Evolutionary conservation across 495 filamentous ascomycete genomes (phyloP).

Genomic region (Hypoxylon crocopeplum): DNA sequence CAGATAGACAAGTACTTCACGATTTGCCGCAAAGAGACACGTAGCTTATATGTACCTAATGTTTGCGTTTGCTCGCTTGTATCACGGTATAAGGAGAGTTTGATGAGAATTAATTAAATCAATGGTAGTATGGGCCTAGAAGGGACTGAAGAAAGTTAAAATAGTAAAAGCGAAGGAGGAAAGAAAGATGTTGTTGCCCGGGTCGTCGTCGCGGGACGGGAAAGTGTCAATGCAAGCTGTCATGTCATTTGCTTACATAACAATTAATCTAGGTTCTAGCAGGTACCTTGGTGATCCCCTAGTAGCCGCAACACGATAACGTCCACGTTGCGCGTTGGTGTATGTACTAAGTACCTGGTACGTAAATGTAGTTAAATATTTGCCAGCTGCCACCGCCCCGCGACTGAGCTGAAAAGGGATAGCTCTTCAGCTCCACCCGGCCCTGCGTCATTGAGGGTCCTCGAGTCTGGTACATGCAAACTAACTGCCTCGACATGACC

Average conservation of each 20-base stretch:
- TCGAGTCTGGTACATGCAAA: neutral
- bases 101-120: constrained; percentile 18
- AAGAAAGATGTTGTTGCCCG: constrained; percentile 4
- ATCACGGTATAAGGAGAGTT: neutral
- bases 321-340: constrained; percentile 10
- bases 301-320: too few relatives aligned
- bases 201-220: constrained; percentile 1
- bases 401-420: too few relatives aligned
- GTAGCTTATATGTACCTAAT: constrained; percentile 16
- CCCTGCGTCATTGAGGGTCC: constrained; percentile 38
- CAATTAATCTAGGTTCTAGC: too few relatives aligned
- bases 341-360: neutral
- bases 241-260: constrained; percentile 28
- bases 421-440: too few relatives aligned
- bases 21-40: constrained; percentile 33
- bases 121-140: constrained; percentile 1
- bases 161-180: neutral
- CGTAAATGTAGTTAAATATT: too few relatives aligned
- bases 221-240: constrained; percentile 28
- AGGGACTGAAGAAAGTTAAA: constrained; percentile 14
- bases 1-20: neutral
- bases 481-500: neutral
- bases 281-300: too few relatives aligned
- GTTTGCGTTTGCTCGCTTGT: too few relatives aligned
- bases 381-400: too few relatives aligned